phyloP scores from a whole-genome alignment of 768 basidiomycete genomes.

The Mycena galopus region DNA sequence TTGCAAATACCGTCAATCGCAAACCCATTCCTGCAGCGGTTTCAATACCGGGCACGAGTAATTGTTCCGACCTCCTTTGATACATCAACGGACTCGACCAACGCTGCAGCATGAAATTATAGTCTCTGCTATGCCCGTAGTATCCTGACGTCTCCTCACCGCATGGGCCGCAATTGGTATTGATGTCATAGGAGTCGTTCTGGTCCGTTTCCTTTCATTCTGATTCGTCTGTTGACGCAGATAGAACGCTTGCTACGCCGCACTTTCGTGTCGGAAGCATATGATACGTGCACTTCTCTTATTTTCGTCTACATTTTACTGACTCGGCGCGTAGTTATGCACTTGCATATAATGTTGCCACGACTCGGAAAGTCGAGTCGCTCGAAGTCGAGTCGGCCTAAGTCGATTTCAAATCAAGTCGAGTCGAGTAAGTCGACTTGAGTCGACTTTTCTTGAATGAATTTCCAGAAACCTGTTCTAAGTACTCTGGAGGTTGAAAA shows the following conservation, averaged over 20 bases:
- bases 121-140: not conserved
- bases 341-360: not conserved
- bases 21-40: not conserved
- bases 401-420: too few relatives aligned
- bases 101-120: not conserved
- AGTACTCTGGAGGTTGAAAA: too few relatives aligned
- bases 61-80: not conserved
- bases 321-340: not conserved
- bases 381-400: too few relatives aligned
- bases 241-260: not conserved
- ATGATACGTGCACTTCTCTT: not conserved
- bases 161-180: not conserved
- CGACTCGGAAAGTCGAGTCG: too few relatives aligned
- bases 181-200: not conserved
- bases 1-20: not conserved
- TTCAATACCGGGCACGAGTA: conserved; percentile 5
- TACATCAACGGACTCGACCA: not conserved
- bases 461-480: too few relatives aligned
- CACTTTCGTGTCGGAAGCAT: not conserved
- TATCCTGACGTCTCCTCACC: not conserved
- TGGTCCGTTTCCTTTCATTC: not conserved
- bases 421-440: too few relatives aligned
- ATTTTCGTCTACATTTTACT: conserved; percentile 2
- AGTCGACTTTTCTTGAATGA: too few relatives aligned
- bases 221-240: not conserved